Percentiles rank a stretch among this genome's conserved stretches.
phyloP scores from a whole-genome alignment of 2,329 filamentous ascomycete genomes.

The Aspergillus terreus region DNA sequence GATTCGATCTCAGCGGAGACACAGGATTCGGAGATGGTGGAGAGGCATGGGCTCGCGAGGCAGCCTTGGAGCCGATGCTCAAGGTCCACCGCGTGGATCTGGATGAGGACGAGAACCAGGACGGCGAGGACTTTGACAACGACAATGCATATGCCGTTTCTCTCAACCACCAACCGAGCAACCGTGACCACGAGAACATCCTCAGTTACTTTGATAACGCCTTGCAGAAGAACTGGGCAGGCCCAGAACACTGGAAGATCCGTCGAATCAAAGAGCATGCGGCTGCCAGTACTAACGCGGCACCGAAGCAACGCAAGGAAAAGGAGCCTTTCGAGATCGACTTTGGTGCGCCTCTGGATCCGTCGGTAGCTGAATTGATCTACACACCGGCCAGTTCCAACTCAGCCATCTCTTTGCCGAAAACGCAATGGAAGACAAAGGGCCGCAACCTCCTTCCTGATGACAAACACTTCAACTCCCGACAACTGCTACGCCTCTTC shows the following conservation, averaged over 20 bases:
- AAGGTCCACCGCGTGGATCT: conserved; percentile 61
- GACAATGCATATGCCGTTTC: conserved; percentile 74
- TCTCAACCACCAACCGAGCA: conserved; percentile 67
- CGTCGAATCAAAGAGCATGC: conserved; percentile 80
- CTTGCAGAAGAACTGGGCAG: conserved; percentile 94
- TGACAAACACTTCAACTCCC: conserved; percentile 97
- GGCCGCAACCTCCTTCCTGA: conserved; percentile 89
- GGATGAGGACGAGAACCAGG: conserved; percentile 53
- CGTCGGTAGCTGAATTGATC: conserved; percentile 67
- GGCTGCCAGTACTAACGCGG: conserved; percentile 43
- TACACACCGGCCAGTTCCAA: conserved; percentile 80
- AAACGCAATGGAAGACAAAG: conserved; percentile 94
- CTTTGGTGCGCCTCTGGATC: conserved; percentile 72
- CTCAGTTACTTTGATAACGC: conserved; percentile 98
- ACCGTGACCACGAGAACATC: conserved; percentile 81
- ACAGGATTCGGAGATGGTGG: conserved; percentile 92
- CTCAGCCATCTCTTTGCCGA: conserved; percentile 77
- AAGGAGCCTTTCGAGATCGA: conserved; percentile 96
- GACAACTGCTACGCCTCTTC: conserved; percentile 83
- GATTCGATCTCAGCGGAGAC: conserved; percentile 65
- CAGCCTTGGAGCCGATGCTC: conserved; percentile 80
- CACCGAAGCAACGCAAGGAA: conserved; percentile 72
- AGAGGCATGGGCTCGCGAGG: conserved; percentile 90
- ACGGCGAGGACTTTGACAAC: conserved; percentile 57
- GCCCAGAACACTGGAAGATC: conserved; percentile 98